These are phyloP conservation scores for Aspergillus sp. DNA, from an alignment of 2,329 filamentous ascomycete genomes.

Conservation along the genomic window DNA sequence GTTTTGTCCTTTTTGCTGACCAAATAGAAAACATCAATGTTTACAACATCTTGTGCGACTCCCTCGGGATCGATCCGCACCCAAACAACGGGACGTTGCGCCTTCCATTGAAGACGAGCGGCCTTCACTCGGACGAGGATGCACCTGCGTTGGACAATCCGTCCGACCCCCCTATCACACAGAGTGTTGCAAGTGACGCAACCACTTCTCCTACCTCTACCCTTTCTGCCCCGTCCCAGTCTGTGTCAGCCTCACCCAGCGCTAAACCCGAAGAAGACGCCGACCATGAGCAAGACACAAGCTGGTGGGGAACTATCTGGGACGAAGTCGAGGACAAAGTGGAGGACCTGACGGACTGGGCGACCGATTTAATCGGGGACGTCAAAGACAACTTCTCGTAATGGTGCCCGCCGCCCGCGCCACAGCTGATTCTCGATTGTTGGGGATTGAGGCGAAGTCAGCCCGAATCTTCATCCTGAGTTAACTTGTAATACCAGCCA, in stretches of 20 bases:
- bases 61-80: constrained; percentile 68
- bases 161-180: constrained; percentile 32
- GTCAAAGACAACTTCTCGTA: constrained; percentile 29
- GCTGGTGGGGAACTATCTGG: constrained; percentile 37
- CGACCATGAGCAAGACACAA: constrained; percentile 16
- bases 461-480: not conserved
- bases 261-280: constrained; percentile 13
- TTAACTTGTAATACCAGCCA: constrained; percentile 1
- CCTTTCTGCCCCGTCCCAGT: not conserved
- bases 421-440: not conserved
- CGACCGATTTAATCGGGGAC: constrained; percentile 29
- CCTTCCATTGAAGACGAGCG: constrained; percentile 46
- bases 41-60: constrained; percentile 93
- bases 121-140: constrained; percentile 45
- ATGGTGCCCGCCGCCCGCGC: not conserved
- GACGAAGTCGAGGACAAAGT: constrained; percentile 36
- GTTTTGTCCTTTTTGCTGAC: constrained; percentile 5
- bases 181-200: not conserved
- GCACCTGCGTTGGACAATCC: constrained; percentile 31
- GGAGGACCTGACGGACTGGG: constrained; percentile 38
- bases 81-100: constrained; percentile 84
- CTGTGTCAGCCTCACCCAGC: not conserved
- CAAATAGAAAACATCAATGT: constrained; percentile 82
- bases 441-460: not conserved
- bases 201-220: not conserved